Percentiles rank a stretch among this genome's conserved stretches.
These are phyloP conservation scores for Diophrys sp. DNA, from an alignment of 73 alveolate species.

Conservation along the genomic window DNA sequence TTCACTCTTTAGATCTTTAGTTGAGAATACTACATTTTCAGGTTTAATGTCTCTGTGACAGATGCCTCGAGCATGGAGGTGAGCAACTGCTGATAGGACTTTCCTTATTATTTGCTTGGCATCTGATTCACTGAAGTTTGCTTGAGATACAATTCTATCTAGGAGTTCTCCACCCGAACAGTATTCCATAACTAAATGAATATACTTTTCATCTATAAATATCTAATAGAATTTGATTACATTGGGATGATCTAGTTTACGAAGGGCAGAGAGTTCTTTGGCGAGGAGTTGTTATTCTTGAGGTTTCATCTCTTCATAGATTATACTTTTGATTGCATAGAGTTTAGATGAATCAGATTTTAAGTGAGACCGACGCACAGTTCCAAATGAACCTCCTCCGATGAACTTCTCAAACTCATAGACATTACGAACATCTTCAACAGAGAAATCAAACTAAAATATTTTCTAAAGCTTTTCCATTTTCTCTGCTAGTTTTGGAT, in stretches of 20 bases:
- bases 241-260: constrained; percentile 65
- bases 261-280: constrained; percentile 3
- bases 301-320: not conserved
- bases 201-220: constrained; percentile 61
- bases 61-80: not conserved
- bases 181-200: constrained; percentile 72
- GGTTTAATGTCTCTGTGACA: constrained; percentile 11
- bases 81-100: constrained; percentile 16
- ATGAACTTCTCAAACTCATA: constrained; percentile 78
- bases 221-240: constrained; percentile 59
- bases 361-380: constrained; percentile 77
- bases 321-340: not conserved
- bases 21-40: not conserved
- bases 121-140: constrained; percentile 14
- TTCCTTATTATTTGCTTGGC: constrained; percentile 11
- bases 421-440: constrained; percentile 72
- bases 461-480: too few species aligned
- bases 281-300: not conserved
- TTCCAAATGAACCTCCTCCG: constrained; percentile 95
- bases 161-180: constrained; percentile 68
- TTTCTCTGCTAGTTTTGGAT: too few species aligned
- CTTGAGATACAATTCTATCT: constrained; percentile 11
- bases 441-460: too few species aligned
- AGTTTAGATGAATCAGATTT: constrained; percentile 20
- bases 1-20: not conserved